These are phyloP conservation scores for Suhomyces sp. DNA, from an alignment of 805 yeast genomes.

Conservation along the genomic window DNA sequence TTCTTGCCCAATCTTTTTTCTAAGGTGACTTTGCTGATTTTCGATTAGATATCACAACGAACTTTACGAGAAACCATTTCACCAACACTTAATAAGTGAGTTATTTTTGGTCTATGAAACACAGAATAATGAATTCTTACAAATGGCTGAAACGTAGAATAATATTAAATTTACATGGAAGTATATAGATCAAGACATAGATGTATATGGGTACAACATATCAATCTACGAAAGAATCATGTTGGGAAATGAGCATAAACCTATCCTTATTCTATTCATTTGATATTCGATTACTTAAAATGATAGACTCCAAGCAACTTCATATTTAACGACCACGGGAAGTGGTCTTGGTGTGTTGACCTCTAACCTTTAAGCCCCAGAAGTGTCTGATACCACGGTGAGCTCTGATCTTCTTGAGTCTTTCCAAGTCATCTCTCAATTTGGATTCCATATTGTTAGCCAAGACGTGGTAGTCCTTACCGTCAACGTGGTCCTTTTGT, in stretches of 20 bases:
- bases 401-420: conserved; percentile 99
- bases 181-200: conserved; percentile 1
- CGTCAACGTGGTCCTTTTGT: conserved; percentile 97
- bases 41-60: background rate
- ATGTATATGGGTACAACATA: background rate
- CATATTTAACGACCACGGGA: conserved; percentile 73
- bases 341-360: conserved; percentile 99
- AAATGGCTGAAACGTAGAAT: conserved; percentile 2
- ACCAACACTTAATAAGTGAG: background rate
- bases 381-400: conserved; percentile 99
- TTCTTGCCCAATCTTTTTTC: background rate
- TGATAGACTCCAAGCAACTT: conserved; percentile 12
- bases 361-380: conserved; percentile 99
- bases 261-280: conserved; percentile 2
- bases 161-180: conserved; percentile 6
- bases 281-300: conserved; percentile 3
- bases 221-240: conserved; percentile 4
- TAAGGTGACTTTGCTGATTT: background rate
- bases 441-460: conserved; percentile 99
- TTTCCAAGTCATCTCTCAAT: conserved; percentile 99
- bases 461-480: conserved; percentile 98
- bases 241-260: background rate
- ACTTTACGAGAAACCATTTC: background rate
- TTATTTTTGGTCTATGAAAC: no score
- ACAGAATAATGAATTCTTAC: background rate